Evolutionary conservation across 805 yeast species (phyloP).

Genomic region (Candida nitratophila): DNA sequence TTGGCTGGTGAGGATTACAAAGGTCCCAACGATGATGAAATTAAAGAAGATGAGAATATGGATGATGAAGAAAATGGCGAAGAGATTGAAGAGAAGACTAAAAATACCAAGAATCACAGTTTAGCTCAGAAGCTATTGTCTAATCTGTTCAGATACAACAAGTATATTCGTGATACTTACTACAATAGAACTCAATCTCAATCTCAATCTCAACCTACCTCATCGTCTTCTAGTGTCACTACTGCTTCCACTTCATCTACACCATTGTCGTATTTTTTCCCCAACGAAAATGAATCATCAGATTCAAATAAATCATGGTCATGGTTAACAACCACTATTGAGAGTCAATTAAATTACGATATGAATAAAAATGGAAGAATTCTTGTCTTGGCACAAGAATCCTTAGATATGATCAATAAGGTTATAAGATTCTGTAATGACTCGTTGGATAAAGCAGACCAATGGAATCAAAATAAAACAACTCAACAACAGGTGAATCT

Average conservation of each 20-base stretch:
- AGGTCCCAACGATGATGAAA: conserved; percentile 7
- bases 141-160: conserved; percentile 22
- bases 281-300: background rate
- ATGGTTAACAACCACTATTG: conserved; percentile 22
- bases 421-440: conserved; percentile 82
- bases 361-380: conserved; percentile 55
- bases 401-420: conserved; percentile 78
- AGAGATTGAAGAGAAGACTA: conserved; percentile 12
- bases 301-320: conserved; percentile 3
- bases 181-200: background rate
- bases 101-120: background rate
- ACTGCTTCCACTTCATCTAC: background rate
- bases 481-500: conserved; percentile 20
- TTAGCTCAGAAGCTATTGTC: conserved; percentile 19
- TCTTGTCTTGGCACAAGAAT: conserved; percentile 78
- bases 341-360: conserved; percentile 25
- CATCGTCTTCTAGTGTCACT: background rate
- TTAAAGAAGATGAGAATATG: conserved; percentile 3
- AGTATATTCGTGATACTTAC: conserved; percentile 1
- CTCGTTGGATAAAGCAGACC: conserved; percentile 77
- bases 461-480: conserved; percentile 45
- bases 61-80: conserved; percentile 22
- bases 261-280: background rate
- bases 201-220: conserved; percentile 1
- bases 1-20: conserved; percentile 17